Base-by-base conservation (phyloP, 1,139 yeast species). In the Saccharomycopsis crataegensis region DNA sequence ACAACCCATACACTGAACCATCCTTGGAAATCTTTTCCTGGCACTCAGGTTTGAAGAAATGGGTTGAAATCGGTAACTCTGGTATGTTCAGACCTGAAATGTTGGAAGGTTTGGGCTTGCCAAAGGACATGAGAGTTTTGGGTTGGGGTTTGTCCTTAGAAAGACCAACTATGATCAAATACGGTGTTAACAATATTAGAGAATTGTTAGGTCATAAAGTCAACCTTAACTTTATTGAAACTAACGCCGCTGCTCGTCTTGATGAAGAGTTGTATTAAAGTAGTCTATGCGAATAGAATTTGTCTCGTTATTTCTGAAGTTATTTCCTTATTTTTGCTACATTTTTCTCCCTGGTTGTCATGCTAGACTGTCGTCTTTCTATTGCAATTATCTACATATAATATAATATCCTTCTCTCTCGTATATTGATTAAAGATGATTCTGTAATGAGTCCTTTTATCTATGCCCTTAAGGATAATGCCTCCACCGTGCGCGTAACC, bases 51-150 rank as follows among this genome's bases (percentile, higher is more conserved):
- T 79, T 94, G 64, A 84, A 79, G 65, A 93, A 90, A 70, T 94
- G 99, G 99, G 99, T 94, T 59, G 99, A 94, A 76, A 91, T 94
- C 66, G 99, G 99, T 70, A 94, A 94, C 77, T 89, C 97, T 31
- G 99, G 99, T 70, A 86, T 94, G 96, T 94, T 94, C 78, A 83
- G 99, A 74, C 99, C 99, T 31, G 99, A 94, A 72, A 94, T 94
- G 99, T 79, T 94, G 69, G 96, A 90, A 73, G 75, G 96, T 49
- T 91, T 93, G 98, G 99, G 99, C 40, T 79, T 94, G 66, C 99
- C 99, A 59, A 84, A 85, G 75, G 86, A 89, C 68, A 73, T 94
- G 75, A 80, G 98, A 69, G 98, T 93, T 36, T 80, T 90, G 62
- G 99, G 99, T 60, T 94, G 96, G 93, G 99, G 99, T 65, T 78